Conservation (phyloP, 805 yeast species). For the Dipodascopsis uninucleata region DNA sequence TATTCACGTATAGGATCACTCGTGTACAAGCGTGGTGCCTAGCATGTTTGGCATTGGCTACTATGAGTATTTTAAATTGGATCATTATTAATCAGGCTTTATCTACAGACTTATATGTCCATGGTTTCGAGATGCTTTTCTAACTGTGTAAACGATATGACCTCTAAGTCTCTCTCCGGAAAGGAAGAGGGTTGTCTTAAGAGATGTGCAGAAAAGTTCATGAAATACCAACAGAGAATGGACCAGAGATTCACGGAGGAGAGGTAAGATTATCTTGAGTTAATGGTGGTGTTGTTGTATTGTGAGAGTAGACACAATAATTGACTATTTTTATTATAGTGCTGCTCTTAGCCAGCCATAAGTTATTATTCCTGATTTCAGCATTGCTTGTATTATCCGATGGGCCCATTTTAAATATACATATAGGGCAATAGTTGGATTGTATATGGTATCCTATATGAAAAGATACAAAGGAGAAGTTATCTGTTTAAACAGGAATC, state of each 20-base stretch:
- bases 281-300: slow-evolving; percentile 6
- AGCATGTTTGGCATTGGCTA: no score
- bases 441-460: no score
- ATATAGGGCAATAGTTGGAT: no score
- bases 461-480: no score
- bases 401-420: no score
- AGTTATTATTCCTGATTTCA: no score
- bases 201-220: slow-evolving; percentile 94
- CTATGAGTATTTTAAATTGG: background rate
- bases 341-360: no score
- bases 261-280: no score
- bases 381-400: no score
- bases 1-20: no score
- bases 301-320: background rate
- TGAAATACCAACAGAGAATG: slow-evolving; percentile 96
- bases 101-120: slow-evolving; percentile 81
- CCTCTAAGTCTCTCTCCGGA: slow-evolving; percentile 78
- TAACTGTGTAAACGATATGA: slow-evolving; percentile 98
- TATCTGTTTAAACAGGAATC: no score
- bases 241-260: slow-evolving; percentile 99
- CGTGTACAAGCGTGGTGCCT: no score
- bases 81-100: background rate
- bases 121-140: slow-evolving; percentile 94
- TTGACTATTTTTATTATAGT: background rate
- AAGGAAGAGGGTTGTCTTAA: slow-evolving; percentile 83